Conservation (phyloP, 192 early-diverging fungal genomes). For the Podila epicladia region DNA sequence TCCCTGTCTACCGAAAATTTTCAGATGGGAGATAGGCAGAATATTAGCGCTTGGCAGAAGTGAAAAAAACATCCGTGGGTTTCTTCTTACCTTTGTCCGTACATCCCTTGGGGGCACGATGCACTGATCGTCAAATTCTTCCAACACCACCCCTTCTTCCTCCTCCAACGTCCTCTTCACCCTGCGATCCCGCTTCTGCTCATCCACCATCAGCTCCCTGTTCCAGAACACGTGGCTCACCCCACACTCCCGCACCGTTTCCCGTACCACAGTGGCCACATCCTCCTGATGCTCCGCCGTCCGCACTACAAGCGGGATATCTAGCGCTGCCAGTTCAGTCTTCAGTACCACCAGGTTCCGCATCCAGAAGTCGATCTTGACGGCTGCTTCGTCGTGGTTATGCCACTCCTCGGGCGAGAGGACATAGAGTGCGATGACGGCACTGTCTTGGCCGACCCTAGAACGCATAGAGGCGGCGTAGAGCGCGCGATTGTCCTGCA, state of each 20-base stretch:
- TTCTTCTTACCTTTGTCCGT: constrained; percentile 55
- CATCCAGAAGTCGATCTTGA: constrained; percentile 65
- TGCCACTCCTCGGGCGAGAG: constrained; percentile 64
- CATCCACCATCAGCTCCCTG: constrained; percentile 55
- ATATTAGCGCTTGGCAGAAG: neutral
- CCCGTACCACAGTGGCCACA: constrained; percentile 10
- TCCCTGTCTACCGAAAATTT: constrained; percentile 17
- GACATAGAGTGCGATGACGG: constrained; percentile 57
- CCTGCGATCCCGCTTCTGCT: constrained; percentile 48
- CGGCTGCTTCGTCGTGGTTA: constrained; percentile 63
- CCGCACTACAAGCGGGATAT: constrained; percentile 58
- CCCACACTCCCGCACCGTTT: constrained; percentile 15
- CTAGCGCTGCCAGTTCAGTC: constrained; percentile 24
- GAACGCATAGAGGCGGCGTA: constrained; percentile 42
- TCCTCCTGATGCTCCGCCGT: constrained; percentile 29
- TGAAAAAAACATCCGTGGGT: neutral
- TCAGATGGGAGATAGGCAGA: too few species aligned
- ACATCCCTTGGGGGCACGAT: constrained; percentile 60
- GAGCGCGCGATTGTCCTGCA: constrained; percentile 56
- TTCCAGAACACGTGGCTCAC: constrained; percentile 51
- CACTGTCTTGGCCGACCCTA: constrained; percentile 12
- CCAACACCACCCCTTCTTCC: constrained; percentile 15
- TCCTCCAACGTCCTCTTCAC: constrained; percentile 22
- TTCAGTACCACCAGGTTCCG: constrained; percentile 54
- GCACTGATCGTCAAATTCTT: constrained; percentile 63